Percentiles rank a stretch among this genome's conserved stretches.
Conservation (phyloP, 2,329 filamentous ascomycete genomes). For the Fusarium albidum region DNA sequence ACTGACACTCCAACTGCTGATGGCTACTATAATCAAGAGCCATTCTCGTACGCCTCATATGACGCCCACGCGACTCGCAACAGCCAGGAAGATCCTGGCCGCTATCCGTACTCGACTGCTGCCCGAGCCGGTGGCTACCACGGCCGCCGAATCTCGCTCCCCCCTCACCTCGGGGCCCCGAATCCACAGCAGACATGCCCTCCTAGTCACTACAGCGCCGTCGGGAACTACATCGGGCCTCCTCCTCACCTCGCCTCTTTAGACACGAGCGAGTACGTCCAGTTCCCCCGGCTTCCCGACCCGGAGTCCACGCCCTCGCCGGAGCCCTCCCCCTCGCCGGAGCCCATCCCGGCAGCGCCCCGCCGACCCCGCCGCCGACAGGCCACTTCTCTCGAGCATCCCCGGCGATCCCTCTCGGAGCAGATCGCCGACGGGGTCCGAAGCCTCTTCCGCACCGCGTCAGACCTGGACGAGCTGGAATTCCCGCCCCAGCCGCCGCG, state of each 20-base stretch:
- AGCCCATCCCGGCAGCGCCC: not conserved
- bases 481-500: constrained; percentile 25
- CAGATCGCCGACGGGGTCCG: constrained; percentile 26
- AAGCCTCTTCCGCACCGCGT: constrained; percentile 13
- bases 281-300: constrained; percentile 27
- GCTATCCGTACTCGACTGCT: constrained; percentile 16
- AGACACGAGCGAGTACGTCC: constrained; percentile 6
- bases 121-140: constrained; percentile 16
- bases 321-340: constrained; percentile 3
- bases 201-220: constrained; percentile 23
- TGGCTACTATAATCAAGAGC: constrained; percentile 14
- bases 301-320: not conserved
- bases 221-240: constrained; percentile 22
- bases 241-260: constrained; percentile 8
- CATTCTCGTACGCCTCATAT: not conserved
- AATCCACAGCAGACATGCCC: constrained; percentile 22
- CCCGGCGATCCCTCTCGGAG: constrained; percentile 12
- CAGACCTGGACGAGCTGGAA: not conserved
- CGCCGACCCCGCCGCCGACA: not conserved
- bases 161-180: constrained; percentile 11
- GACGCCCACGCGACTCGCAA: constrained; percentile 15
- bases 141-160: constrained; percentile 19
- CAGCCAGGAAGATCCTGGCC: constrained; percentile 2
- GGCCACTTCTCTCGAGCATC: not conserved
- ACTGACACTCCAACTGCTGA: not conserved